Base-by-base conservation (phyloP, 2,329 filamentous ascomycete genomes). In the Xylaria multiplex region DNA sequence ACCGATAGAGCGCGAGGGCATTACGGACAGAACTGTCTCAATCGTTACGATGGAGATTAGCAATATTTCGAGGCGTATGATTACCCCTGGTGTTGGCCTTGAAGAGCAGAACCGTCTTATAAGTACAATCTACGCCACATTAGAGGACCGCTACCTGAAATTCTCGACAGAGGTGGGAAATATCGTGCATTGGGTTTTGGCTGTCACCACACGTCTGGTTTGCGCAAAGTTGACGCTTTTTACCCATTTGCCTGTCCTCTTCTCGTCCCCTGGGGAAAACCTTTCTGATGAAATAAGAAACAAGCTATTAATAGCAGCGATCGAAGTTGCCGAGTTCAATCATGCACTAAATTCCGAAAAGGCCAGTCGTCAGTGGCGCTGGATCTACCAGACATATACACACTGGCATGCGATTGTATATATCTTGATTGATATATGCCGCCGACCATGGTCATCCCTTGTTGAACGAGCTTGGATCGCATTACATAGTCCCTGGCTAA, bases 161-260 rank as follows among this genome's bases (percentile, higher is more conserved):
- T 78, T 82, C 69, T 70, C 76, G 1, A 71, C 68, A 1, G 75
- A 80, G 3, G 58, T 73, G 1, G 71, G 64, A 0, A 76, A 78
- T 56, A 74, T 81, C 22, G 56, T 68, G 1, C 77, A 79, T 58
- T 82, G 82, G 81, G 78, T 81, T 0, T 71, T 72, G 0, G 66
- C 81, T 3, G 91, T 90, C 32, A 83, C 92, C 27, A 85, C 88
- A 2, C 86, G 91, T 9, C 82, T 95, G 37, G 88, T 94, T 68
- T 86, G 93, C 79, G 89, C 89, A 59, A 95, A 93, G 78, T 88
- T 93, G 82, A 92, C 90, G 80, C 83, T 96, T 42, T 85, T 93
- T 66, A 85, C 93, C 2, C 91, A 95, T 73, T 89, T 95, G 71
- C 91, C 91, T 0, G 84, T 81, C 91, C 7, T 85, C 87, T 0